Evolutionary conservation across 164 flowering plant species (phyloP).

Genomic region (Magnolia officinalis): DNA sequence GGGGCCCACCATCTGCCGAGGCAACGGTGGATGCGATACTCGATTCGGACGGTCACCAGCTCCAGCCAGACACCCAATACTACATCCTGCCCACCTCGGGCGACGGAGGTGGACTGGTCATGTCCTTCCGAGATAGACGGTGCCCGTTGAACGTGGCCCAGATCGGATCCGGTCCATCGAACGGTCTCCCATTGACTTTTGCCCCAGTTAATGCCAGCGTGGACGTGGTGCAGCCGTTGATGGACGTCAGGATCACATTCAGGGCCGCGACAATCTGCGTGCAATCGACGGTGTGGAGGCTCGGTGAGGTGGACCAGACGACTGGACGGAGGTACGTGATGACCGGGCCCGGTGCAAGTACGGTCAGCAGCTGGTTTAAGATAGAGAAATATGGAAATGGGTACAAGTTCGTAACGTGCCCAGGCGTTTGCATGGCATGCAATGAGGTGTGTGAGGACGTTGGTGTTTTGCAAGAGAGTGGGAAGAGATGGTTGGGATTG

Average conservation of each 20-base stretch:
- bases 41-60: constrained; percentile 17
- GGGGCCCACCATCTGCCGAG: not conserved
- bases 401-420: constrained; percentile 21
- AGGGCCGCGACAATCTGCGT: constrained; percentile 23
- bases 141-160: constrained; percentile 24
- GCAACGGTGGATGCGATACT: constrained; percentile 7
- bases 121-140: constrained; percentile 4
- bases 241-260: constrained; percentile 22
- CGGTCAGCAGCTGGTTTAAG: constrained; percentile 26
- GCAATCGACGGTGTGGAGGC: constrained; percentile 28
- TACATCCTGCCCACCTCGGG: constrained; percentile 16
- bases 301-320: constrained; percentile 4
- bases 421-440: constrained; percentile 14
- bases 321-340: constrained; percentile 21
- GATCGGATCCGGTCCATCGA: constrained; percentile 5
- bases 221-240: constrained; percentile 6
- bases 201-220: not conserved
- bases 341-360: constrained; percentile 3
- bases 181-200: constrained; percentile 20
- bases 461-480: constrained; percentile 12
- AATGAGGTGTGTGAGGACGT: constrained; percentile 11
- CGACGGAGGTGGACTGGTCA: constrained; percentile 22
- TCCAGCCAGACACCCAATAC: constrained; percentile 17
- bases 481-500: constrained; percentile 18
- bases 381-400: constrained; percentile 19